Evolutionary conservation across 2,329 filamentous ascomycete species (phyloP), one percentile per base, ranked within the genome.

Genomic region (Arthrinium puccinioides): DNA sequence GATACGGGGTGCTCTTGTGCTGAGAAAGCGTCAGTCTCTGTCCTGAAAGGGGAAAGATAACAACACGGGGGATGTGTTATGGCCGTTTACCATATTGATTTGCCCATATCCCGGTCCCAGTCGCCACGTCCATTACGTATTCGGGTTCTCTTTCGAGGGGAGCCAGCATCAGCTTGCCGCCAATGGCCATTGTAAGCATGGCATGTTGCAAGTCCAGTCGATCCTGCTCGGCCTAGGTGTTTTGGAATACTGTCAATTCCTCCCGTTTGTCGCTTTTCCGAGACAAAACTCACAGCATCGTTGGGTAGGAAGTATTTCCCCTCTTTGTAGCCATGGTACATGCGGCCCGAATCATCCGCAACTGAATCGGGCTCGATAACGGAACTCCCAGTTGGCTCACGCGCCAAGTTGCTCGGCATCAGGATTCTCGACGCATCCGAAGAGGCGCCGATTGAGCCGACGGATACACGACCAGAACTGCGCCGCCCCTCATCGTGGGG

Each of bases 201-300:
- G 28, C 26, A 14, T 41, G 34, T 26, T 41, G 39, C n/a, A 41
- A 37, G 28, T 41, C 39, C 14, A 41, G 6, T 2, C 39, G 34
- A 10, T 41, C 39, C 18, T 41, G 39, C 34, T 41, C 39, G 2
- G 35, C 35, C 35, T 40, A 9, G n/a, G n/a, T n/a, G n/a, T n/a
- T n/a, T n/a, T n/a, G n/a, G n/a, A n/a, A n/a, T n/a, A n/a, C n/a
- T n/a, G n/a, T n/a, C n/a, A n/a, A n/a, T n/a, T n/a, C n/a, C n/a
- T n/a, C n/a, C n/a, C n/a, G n/a, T n/a, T n/a, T n/a, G n/a, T n/a
- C n/a, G n/a, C n/a, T n/a, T n/a, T n/a, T n/a, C n/a, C n/a, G n/a
- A n/a, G n/a, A n/a, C 13, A 23, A 16, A 8, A 20, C 21, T 25
- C 10, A 26, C 26, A 18, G 14, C 27, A 15, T 31, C 28, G n/a